Conservation (phyloP, 2,329 filamentous ascomycete genomes). For the Monilinia fructicola region DNA sequence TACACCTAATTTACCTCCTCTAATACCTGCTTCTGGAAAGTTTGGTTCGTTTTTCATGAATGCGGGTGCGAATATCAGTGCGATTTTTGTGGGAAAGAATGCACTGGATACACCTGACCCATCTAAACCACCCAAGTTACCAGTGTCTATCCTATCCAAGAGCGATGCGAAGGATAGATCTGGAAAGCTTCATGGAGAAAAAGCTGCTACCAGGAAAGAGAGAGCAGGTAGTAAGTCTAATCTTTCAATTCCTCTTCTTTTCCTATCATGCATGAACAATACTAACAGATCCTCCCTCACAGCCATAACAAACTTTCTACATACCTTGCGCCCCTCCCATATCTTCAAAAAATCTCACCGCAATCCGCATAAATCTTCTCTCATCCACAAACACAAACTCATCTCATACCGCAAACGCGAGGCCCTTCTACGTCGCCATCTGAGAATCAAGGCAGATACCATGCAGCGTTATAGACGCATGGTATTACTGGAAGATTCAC, state of each 20-base stretch:
- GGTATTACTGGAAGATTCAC: neutral
- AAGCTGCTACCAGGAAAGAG: neutral
- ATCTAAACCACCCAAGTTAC: neutral
- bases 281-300: neutral
- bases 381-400: conserved; percentile 5
- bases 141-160: neutral
- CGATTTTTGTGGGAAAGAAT: conserved; percentile 4
- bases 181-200: neutral
- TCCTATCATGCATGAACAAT: too few species aligned
- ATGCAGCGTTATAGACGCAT: neutral
- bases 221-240: conserved; percentile 2
- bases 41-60: neutral
- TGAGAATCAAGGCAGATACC: neutral
- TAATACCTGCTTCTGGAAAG: neutral
- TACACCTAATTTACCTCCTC: neutral
- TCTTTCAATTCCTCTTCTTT: neutral
- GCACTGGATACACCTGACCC: neutral
- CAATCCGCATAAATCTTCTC: neutral
- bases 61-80: conserved; percentile 13
- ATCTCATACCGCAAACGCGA: neutral
- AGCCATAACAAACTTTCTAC: neutral
- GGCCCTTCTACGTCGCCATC: neutral
- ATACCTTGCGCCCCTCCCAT: neutral
- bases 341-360: neutral
- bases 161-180: neutral